Evolutionary conservation across 2,329 filamentous ascomycete genomes (phyloP).

Genomic region (Fusarium euwallaceae): DNA sequence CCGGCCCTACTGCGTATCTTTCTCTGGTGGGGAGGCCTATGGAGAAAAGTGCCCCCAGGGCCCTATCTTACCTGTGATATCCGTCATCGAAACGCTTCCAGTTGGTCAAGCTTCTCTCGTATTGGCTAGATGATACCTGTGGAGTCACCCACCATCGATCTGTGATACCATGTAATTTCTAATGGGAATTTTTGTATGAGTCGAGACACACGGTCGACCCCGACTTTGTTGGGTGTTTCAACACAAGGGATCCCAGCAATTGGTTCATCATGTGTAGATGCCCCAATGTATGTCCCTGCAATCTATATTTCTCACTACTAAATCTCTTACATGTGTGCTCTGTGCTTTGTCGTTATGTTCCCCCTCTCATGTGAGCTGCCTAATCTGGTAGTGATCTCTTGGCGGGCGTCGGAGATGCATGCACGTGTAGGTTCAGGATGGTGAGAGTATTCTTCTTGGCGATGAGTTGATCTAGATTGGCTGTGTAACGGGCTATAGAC

Average conservation of each 20-base stretch:
- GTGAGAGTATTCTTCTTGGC: neutral
- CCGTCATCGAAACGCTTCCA: constrained; percentile 37
- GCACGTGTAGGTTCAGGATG: neutral
- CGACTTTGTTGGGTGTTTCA: constrained; percentile 5
- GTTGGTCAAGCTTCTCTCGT: constrained; percentile 27
- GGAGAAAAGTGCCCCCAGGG: neutral
- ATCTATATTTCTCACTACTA: neutral
- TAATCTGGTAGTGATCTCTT: constrained; percentile 9
- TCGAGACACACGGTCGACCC: constrained; percentile 24
- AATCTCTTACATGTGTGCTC: neutral
- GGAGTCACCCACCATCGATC: constrained; percentile 25
- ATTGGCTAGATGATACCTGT: constrained; percentile 11
- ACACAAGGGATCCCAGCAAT: constrained; percentile 1
- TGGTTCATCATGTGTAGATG: neutral
- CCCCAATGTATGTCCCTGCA: neutral
- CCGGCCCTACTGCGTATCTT: constrained; percentile 1
- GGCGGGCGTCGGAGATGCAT: neutral
- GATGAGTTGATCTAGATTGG: neutral
- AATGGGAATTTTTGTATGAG: constrained; percentile 27
- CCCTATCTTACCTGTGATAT: constrained; percentile 37
- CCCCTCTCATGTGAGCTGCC: neutral
- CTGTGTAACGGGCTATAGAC: neutral
- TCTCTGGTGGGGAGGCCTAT: neutral
- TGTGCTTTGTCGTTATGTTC: neutral
- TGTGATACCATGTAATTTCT: constrained; percentile 30